Evolutionary conservation across 805 yeast species (phyloP).

Genomic region (Saccharomycopsis vini): DNA sequence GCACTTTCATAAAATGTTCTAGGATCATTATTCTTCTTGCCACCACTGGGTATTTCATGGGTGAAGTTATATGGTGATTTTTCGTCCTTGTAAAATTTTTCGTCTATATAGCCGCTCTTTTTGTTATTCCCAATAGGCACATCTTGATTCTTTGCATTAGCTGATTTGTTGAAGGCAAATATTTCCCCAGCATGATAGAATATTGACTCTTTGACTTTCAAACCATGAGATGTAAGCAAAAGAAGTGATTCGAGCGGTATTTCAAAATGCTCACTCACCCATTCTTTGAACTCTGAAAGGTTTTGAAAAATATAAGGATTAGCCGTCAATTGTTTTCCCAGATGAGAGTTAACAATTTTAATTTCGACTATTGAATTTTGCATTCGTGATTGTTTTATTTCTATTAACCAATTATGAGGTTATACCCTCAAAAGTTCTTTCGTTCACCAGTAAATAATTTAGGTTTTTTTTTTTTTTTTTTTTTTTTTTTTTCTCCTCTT

Average conservation of each 20-base stretch:
- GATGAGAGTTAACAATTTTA: conserved; percentile 10
- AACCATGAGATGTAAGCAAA: conserved; percentile 10
- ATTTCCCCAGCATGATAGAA: conserved; percentile 9
- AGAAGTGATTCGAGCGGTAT: conserved; percentile 10
- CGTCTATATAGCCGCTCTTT: no score
- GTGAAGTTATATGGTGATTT: conserved; percentile 8
- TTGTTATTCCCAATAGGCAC: no score
- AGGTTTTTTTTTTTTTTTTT: no score
- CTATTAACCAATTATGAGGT: no score
- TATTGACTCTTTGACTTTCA: conserved; percentile 7
- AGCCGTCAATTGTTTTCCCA: conserved; percentile 8
- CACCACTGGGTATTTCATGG: neutral
- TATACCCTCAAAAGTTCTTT: neutral
- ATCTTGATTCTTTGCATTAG: neutral
- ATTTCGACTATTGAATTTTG: conserved; percentile 8
- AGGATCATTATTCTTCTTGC: conserved; percentile 1
- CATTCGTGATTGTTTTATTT: conserved; percentile 1
- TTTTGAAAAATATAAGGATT: conserved; percentile 12
- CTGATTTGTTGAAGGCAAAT: conserved; percentile 12
- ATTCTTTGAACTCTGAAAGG: conserved; percentile 14
- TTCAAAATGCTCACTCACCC: conserved; percentile 15
- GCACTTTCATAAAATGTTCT: conserved; percentile 2
- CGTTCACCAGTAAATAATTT: neutral
- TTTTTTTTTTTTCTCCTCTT: no score
- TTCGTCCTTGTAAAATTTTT: no score